phyloP scores from a whole-genome alignment of 2,329 filamentous ascomycete genomes.

The Epicoccum nigrum region DNA sequence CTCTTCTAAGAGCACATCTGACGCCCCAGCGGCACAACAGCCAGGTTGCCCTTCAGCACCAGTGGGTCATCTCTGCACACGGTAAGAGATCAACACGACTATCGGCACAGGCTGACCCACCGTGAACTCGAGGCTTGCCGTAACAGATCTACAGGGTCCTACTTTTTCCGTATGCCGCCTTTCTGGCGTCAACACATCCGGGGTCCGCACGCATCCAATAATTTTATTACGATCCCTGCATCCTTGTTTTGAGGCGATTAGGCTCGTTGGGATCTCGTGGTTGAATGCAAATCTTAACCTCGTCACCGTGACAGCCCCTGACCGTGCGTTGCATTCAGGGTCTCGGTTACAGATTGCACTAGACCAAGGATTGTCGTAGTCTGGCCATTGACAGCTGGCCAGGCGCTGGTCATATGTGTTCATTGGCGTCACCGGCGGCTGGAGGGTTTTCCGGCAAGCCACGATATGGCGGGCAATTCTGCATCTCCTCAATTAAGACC shows the following conservation, averaged over 20 bases:
- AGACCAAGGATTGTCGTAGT: background rate
- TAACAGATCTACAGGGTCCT: conserved; percentile 44
- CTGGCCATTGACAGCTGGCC: conserved; percentile 15
- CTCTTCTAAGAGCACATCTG: conserved; percentile 10
- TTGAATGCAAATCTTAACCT: conserved; percentile 13
- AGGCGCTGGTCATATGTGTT: conserved; percentile 11
- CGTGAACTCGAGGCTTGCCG: conserved; percentile 24
- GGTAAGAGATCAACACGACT: conserved; percentile 33
- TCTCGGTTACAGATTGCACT: conserved; percentile 22
- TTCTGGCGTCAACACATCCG: background rate
- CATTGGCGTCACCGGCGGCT: conserved; percentile 12
- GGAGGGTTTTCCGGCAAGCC: background rate
- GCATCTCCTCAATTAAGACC: background rate
- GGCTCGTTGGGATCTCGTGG: conserved; percentile 3
- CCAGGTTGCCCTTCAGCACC: conserved; percentile 4
- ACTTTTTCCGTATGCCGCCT: conserved; percentile 10
- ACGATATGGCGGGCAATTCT: background rate
- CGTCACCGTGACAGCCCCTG: conserved; percentile 26
- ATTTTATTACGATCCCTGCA: conserved; percentile 12
- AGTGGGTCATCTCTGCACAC: conserved; percentile 22
- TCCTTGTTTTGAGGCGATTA: conserved; percentile 17
- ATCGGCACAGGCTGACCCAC: conserved; percentile 28
- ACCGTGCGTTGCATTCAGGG: conserved; percentile 20
- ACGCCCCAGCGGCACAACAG: conserved; percentile 18
- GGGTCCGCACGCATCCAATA: conserved; percentile 18